phyloP scores from a whole-genome alignment of 495 filamentous ascomycete species.

The Xylaria castorea region DNA sequence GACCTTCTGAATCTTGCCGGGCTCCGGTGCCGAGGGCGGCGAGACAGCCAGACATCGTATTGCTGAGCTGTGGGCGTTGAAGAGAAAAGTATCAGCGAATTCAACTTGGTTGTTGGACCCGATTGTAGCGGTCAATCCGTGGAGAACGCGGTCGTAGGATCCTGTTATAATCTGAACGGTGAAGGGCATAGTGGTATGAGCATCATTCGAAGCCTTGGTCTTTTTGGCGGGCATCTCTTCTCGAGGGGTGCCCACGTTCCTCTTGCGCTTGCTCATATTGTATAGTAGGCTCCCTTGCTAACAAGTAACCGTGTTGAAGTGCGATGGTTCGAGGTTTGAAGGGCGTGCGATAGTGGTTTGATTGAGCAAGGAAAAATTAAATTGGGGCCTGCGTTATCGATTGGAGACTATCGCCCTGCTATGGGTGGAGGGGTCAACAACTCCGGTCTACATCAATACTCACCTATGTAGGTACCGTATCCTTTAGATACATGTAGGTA shows the following conservation, averaged over 20 bases:
- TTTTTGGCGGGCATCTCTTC: constrained; percentile 46
- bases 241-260: constrained; percentile 49
- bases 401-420: constrained; percentile 1
- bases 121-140: constrained; percentile 84
- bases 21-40: constrained; percentile 68
- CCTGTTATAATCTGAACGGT: constrained; percentile 90
- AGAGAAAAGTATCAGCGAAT: constrained; percentile 94
- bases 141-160: constrained; percentile 92
- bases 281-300: constrained; percentile 1
- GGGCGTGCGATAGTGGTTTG: background rate
- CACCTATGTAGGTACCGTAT: too few species aligned
- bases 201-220: constrained; percentile 45
- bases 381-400: constrained; percentile 39
- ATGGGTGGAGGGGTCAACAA: background rate
- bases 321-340: background rate
- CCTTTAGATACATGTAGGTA: too few species aligned
- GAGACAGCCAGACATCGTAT: constrained; percentile 91
- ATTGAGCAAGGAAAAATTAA: constrained; percentile 33
- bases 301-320: constrained; percentile 18
- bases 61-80: constrained; percentile 88
- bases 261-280: constrained; percentile 80
- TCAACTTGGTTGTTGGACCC: constrained; percentile 55
- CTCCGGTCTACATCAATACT: too few species aligned
- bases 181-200: constrained; percentile 43
- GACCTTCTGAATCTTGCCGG: constrained; percentile 68